Conservation (phyloP, 1,284 basidiomycete genomes). For the Moesziomyces parantarcticus region DNA sequence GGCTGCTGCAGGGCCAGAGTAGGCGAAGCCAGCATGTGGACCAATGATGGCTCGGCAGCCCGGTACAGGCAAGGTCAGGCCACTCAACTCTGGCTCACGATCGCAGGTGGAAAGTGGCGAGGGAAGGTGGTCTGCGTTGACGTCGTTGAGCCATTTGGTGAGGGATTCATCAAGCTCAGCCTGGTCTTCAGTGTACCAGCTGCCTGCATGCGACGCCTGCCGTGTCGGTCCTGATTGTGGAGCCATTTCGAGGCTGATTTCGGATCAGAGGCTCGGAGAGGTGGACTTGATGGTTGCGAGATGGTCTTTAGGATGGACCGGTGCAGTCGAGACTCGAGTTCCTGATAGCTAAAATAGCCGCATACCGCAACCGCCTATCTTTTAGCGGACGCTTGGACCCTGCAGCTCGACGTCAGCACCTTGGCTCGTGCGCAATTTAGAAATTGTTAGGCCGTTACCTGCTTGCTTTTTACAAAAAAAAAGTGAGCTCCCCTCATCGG, state of each 20-base stretch:
- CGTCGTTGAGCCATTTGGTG: conserved; percentile 34
- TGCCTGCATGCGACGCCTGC: conserved; percentile 85
- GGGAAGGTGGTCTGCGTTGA: conserved; percentile 8
- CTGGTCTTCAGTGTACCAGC: conserved; percentile 87
- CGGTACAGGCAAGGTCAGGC: conserved; percentile 75
- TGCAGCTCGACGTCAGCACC: conserved; percentile 32
- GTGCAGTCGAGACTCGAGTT: too few relatives aligned
- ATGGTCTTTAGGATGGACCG: neutral
- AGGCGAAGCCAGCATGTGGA: conserved; percentile 97
- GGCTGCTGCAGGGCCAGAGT: conserved; percentile 91
- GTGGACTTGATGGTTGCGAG: neutral
- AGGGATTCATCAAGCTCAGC: conserved; percentile 35
- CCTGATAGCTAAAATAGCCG: too few relatives aligned
- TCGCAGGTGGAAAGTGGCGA: conserved; percentile 16
- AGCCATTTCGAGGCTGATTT: conserved; percentile 11
- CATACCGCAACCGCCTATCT: neutral
- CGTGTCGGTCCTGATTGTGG: conserved; percentile 22
- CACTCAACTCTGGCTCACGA: conserved; percentile 21
- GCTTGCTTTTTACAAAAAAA: too few relatives aligned
- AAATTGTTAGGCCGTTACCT: neutral
- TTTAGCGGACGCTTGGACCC: conserved; percentile 19
- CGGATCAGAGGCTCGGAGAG: too few relatives aligned
- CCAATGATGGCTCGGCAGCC: conserved; percentile 92
- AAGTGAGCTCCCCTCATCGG: neutral
- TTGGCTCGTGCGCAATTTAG: conserved; percentile 17